phyloP scores from a whole-genome alignment of 2,329 filamentous ascomycete species.

The Pestalotiopsis sp. region DNA sequence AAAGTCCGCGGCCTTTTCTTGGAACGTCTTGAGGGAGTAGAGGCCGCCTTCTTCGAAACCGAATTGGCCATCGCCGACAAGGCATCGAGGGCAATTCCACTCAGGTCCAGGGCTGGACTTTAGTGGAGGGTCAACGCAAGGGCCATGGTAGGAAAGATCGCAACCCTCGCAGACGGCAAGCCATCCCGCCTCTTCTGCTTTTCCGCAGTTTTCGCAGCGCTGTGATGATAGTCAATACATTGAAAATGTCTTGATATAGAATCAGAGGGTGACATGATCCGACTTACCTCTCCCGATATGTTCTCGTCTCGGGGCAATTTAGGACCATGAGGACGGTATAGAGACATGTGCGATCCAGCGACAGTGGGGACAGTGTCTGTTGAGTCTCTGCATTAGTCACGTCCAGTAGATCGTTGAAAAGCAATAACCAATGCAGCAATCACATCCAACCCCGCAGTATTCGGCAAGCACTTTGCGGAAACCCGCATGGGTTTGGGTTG shows the following conservation, averaged over 20 bases:
- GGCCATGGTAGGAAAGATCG: slow-evolving; percentile 83
- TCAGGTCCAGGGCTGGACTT: slow-evolving; percentile 78
- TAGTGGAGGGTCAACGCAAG: slow-evolving; percentile 85
- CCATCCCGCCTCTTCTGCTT: slow-evolving; percentile 70
- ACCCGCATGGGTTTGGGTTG: not conserved
- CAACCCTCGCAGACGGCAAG: slow-evolving; percentile 89
- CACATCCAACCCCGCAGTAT: not conserved
- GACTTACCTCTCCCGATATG: slow-evolving; percentile 45
- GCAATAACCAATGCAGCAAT: slow-evolving; percentile 24
- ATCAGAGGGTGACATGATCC: not conserved
- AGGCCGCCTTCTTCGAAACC: slow-evolving; percentile 96
- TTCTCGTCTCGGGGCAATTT: slow-evolving; percentile 61
- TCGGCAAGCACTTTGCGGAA: not conserved
- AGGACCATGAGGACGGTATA: slow-evolving; percentile 81
- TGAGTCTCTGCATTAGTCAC: slow-evolving; percentile 38
- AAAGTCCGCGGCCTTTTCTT: slow-evolving; percentile 93
- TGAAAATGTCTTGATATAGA: not conserved
- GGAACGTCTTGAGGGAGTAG: slow-evolving; percentile 94
- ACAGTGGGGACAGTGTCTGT: slow-evolving; percentile 75
- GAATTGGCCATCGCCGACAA: slow-evolving; percentile 95
- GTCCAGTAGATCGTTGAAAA: slow-evolving; percentile 14
- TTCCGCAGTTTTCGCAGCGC: slow-evolving; percentile 87
- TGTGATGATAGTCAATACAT: slow-evolving; percentile 36
- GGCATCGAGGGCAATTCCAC: slow-evolving; percentile 94
- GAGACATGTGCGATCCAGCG: slow-evolving; percentile 94